These are phyloP conservation scores for Cyberlindnera japonica DNA, from an alignment of 805 yeast genomes.

Conservation along the genomic window DNA sequence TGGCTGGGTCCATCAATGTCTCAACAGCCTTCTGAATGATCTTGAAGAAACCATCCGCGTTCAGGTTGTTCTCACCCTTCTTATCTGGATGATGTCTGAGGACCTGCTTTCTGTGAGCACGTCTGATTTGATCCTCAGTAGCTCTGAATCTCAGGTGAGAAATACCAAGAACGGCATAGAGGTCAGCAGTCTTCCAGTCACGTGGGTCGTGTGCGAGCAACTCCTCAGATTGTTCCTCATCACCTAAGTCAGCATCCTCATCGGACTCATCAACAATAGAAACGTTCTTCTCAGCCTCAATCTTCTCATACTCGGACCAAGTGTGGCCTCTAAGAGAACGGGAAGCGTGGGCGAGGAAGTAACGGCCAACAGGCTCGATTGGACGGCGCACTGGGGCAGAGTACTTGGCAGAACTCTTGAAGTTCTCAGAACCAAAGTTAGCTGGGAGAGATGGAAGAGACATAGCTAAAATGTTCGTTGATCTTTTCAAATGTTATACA, in stretches of 20 bases:
- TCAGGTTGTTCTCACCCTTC: conserved; percentile 87
- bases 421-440: conserved; percentile 45
- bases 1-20: conserved; percentile 75
- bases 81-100: conserved; percentile 98
- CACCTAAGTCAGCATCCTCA: conserved; percentile 58
- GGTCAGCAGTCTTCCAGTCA: conserved; percentile 96
- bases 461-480: conserved; percentile 24
- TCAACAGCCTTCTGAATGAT: conserved; percentile 96
- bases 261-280: conserved; percentile 58
- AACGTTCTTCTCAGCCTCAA: conserved; percentile 85
- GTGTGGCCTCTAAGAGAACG: conserved; percentile 96
- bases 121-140: conserved; percentile 86
- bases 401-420: conserved; percentile 47
- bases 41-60: conserved; percentile 95
- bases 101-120: conserved; percentile 96
- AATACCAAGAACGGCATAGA: conserved; percentile 93
- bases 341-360: conserved; percentile 93
- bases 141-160: conserved; percentile 89
- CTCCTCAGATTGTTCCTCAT: conserved; percentile 64
- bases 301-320: conserved; percentile 94
- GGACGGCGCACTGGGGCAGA: conserved; percentile 70
- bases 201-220: conserved; percentile 89
- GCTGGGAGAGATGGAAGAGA: conserved; percentile 53
- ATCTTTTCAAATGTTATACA: too few species aligned
- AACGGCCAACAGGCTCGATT: conserved; percentile 95